Evolutionary conservation across 345 rosid genomes (phyloP), one percentile per base, ranked within the genome.

Genomic region (Eucalyptus fibrosa): DNA sequence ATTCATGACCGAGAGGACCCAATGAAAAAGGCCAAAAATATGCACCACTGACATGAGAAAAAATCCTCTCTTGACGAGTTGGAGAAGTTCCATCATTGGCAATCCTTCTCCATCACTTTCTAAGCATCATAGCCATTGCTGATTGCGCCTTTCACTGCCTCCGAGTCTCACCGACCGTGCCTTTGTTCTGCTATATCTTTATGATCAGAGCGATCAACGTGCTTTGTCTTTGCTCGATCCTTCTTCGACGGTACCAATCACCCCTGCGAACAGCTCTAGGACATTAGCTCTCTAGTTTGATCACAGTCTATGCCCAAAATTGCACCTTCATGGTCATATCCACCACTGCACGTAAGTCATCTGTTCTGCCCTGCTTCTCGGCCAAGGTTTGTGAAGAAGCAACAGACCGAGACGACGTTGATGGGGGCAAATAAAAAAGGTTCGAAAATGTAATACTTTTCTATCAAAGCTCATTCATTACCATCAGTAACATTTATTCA

Each of bases 161-260:
- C 17, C 17, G 69, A 62, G 32, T 28, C 18, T 62, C 69, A 28
- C 69, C 32, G 32, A 62, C 69, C 16, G 32, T 30, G 32, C 32
- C 69, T 62, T 30, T 62, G 69, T 62, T 62, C 32, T 28, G 8
- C 17, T 28, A 12, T 62, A 28, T 28, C 2, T 28, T 62, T 62
- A 13, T 62, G 9, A 28, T 62, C n/a, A 62, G 34, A 62, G 69
- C 69, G 69, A 90, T 90, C 11, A 92, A 91, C 2, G 96, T 96
- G 13, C 94, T 40, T 95, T 96, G 99, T 80, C 93, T 62, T 62
- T 62, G 69, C 69, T 30, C 14, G 32, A 62, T 62, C 69, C 69
- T 28, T 62, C 69, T 62, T 62, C 32, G 32, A 11, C 8, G n/a
- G 32, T 3, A 13, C 32, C 32, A 13, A 62, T 62, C 69, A 28